These are phyloP conservation scores for Chloris gayana DNA, from an alignment of 176 grass and related monocot genomes.

Conservation along the genomic window DNA sequence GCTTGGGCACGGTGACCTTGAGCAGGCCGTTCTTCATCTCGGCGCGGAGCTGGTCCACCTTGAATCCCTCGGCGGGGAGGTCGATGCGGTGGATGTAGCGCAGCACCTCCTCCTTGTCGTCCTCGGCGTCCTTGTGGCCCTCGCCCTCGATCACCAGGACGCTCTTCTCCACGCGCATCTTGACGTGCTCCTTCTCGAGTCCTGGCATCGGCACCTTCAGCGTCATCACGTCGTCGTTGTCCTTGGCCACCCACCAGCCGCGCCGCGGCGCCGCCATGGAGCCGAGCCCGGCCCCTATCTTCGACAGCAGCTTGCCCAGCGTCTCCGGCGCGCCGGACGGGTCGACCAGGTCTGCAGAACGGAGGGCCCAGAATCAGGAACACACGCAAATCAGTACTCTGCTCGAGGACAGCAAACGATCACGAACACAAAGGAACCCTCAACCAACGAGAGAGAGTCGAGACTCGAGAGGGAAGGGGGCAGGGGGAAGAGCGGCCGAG, in stretches of 20 bases:
- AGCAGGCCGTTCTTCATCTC: conserved; percentile 88
- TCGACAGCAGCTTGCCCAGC: too few relatives aligned
- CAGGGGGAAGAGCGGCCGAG: background rate
- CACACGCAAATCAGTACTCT: background rate
- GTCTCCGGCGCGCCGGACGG: background rate
- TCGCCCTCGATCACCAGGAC: conserved; percentile 63
- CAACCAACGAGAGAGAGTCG: background rate
- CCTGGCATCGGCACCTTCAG: conserved; percentile 57
- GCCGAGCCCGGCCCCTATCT: background rate
- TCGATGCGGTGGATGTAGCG: conserved; percentile 47
- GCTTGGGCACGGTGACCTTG: conserved; percentile 66
- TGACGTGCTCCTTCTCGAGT: too few relatives aligned
- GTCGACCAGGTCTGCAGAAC: background rate
- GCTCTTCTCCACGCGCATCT: conserved; percentile 82
- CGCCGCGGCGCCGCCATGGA: background rate
- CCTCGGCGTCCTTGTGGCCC: conserved; percentile 29
- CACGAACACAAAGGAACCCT: background rate
- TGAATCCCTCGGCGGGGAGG: conserved; percentile 37
- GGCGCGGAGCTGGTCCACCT: conserved; percentile 67
- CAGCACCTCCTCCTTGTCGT: conserved; percentile 2
- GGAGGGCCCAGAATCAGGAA: background rate
- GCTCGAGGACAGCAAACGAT: background rate
- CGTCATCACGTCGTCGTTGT: conserved; percentile 47
- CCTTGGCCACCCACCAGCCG: conserved; percentile 49
- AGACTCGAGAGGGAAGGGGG: too few relatives aligned